Evolutionary conservation across 495 filamentous ascomycete species (phyloP).

Genomic region (Tuber borchii): DNA sequence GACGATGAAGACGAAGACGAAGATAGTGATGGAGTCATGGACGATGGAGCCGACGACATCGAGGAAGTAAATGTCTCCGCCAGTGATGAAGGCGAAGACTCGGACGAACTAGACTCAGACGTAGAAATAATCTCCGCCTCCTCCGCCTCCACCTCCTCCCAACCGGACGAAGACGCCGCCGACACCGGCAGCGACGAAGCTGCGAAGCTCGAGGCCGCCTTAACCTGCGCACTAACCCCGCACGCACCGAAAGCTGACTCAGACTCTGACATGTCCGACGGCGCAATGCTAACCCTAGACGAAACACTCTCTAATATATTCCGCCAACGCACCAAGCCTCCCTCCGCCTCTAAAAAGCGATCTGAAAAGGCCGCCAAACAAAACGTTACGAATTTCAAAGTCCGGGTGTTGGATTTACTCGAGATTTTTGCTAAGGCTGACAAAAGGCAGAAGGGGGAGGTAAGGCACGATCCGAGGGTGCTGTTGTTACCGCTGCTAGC

Average conservation of each 20-base stretch:
- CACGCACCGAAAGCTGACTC: constrained; percentile 50
- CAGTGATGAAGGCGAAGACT: constrained; percentile 38
- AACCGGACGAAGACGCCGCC: constrained; percentile 23
- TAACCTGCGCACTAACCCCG: constrained; percentile 65
- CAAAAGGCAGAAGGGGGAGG: constrained; percentile 49
- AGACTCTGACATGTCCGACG: constrained; percentile 80
- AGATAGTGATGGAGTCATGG: constrained; percentile 45
- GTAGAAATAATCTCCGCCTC: constrained; percentile 42
- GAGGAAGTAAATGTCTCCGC: constrained; percentile 29
- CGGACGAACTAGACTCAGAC: constrained; percentile 44
- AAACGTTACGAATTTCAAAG: constrained; percentile 91
- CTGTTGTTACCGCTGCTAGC: constrained; percentile 58
- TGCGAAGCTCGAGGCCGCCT: constrained; percentile 61
- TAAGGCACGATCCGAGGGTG: constrained; percentile 52
- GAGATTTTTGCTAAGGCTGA: constrained; percentile 79
- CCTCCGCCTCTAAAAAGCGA: constrained; percentile 55
- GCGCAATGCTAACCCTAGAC: constrained; percentile 90
- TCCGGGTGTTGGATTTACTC: constrained; percentile 79
- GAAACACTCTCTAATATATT: constrained; percentile 75
- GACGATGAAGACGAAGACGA: constrained; percentile 59
- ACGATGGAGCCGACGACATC: constrained; percentile 45
- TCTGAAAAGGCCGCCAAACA: constrained; percentile 78
- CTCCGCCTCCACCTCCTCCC: neutral
- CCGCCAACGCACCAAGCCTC: constrained; percentile 54
- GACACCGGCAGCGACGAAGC: constrained; percentile 27